phyloP scores from a whole-genome alignment of 257 asterid species.

The Solanum pinnatisectum region DNA sequence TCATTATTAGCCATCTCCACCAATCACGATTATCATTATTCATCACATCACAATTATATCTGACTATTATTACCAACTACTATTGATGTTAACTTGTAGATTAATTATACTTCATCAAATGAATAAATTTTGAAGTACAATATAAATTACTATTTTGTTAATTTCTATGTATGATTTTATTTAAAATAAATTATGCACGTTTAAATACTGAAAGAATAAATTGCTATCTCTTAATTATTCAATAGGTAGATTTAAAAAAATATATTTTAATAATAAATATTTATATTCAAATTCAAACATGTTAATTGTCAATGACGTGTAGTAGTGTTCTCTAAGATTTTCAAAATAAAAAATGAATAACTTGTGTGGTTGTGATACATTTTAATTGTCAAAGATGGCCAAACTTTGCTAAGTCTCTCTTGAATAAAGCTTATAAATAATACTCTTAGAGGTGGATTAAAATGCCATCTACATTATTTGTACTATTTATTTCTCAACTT shows the following conservation, averaged over 20 bases:
- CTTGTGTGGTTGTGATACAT: neutral
- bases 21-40: neutral
- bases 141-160: neutral
- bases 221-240: neutral
- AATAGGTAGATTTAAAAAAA: neutral
- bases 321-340: neutral
- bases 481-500: neutral
- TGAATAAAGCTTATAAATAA: neutral
- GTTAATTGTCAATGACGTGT: neutral
- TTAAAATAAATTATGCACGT: neutral
- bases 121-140: neutral
- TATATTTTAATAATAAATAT: neutral
- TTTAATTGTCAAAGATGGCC: neutral
- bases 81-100: neutral
- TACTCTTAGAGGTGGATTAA: neutral
- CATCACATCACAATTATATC: neutral
- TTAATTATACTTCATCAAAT: neutral
- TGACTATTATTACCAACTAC: neutral
- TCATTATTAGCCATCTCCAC: neutral
- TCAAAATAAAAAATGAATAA: neutral
- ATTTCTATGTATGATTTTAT: neutral
- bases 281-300: neutral
- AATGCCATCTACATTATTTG: neutral
- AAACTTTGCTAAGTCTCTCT: neutral
- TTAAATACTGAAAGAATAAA: neutral